These are phyloP conservation scores for Apiotrichum gracile DNA, from an alignment of 1,284 basidiomycete species.

Conservation along the genomic window DNA sequence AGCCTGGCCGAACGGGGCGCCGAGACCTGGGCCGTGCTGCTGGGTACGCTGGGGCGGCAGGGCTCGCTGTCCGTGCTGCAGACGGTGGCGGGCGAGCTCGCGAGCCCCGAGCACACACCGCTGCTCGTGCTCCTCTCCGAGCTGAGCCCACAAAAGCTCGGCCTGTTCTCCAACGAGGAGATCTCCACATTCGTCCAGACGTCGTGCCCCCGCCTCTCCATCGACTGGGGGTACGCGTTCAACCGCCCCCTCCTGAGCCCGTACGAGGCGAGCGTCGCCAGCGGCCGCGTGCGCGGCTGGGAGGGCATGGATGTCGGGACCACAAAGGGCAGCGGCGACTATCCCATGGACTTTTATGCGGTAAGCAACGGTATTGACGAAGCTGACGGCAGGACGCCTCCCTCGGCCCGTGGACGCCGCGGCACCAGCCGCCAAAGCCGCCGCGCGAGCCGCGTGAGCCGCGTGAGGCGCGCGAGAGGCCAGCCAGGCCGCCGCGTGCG, in stretches of 20 bases:
- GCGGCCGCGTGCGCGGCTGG: slow-evolving; percentile 59
- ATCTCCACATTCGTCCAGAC: slow-evolving; percentile 26
- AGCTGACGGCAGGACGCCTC: slow-evolving; percentile 22
- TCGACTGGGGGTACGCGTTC: slow-evolving; percentile 99
- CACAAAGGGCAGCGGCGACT: slow-evolving; percentile 49
- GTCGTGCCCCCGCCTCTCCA: slow-evolving; percentile 47
- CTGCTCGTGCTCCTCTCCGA: slow-evolving; percentile 83
- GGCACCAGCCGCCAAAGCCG: slow-evolving; percentile 23
- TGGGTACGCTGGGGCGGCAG: slow-evolving; percentile 92
- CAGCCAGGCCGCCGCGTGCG: background rate
- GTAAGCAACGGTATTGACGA: slow-evolving; percentile 49
- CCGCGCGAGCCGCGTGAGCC: slow-evolving; percentile 3
- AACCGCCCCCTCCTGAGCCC: slow-evolving; percentile 81
- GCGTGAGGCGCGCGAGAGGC: background rate
- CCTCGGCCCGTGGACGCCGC: slow-evolving; percentile 47
- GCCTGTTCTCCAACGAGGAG: slow-evolving; percentile 55
- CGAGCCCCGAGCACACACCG: slow-evolving; percentile 51
- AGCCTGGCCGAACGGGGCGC: slow-evolving; percentile 52
- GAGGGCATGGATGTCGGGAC: slow-evolving; percentile 33
- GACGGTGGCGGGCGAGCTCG: slow-evolving; percentile 68
- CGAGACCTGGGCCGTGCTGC: slow-evolving; percentile 78
- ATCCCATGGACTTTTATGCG: slow-evolving; percentile 97
- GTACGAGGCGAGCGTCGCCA: slow-evolving; percentile 86
- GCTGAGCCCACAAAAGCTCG: slow-evolving; percentile 86
- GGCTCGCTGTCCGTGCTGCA: slow-evolving; percentile 83